Percentiles rank a stretch among this genome's conserved stretches.
phyloP scores from a whole-genome alignment of 768 basidiomycete species.

The Myochromella boudieri region DNA sequence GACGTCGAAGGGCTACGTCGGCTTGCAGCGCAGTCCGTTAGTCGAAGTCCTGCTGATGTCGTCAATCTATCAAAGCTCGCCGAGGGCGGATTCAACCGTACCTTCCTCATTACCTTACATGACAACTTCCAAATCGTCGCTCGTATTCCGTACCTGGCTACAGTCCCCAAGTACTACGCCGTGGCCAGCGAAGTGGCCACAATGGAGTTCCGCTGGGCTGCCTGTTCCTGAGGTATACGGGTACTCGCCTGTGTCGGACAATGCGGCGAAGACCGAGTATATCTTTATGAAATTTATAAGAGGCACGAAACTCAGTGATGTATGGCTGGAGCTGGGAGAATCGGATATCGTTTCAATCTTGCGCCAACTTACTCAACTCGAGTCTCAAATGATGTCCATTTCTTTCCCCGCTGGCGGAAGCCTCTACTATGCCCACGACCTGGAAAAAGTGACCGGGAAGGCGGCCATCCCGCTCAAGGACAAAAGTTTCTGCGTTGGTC shows the following conservation, averaged over 20 bases:
- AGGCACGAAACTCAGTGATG: constrained; percentile 40
- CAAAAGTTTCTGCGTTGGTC: constrained; percentile 45
- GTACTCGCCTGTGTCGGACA: constrained; percentile 40
- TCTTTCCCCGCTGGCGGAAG: constrained; percentile 51
- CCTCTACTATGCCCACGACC: constrained; percentile 46
- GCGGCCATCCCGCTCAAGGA: constrained; percentile 36
- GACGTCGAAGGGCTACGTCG: constrained; percentile 33
- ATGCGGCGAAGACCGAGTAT: constrained; percentile 41
- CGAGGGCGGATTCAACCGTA: constrained; percentile 44
- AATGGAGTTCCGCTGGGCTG: constrained; percentile 33
- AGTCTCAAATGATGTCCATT: constrained; percentile 46
- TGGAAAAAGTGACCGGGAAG: constrained; percentile 36
- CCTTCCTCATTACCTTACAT: constrained; percentile 38
- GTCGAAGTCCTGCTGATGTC: constrained; percentile 36
- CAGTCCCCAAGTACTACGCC: constrained; percentile 34
- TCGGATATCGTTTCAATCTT: constrained; percentile 38
- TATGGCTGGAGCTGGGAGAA: constrained; percentile 38
- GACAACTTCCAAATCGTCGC: constrained; percentile 37
- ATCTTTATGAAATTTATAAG: constrained; percentile 45
- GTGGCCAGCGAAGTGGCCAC: constrained; percentile 49
- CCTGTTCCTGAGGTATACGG: constrained; percentile 42
- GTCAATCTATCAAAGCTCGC: constrained; percentile 38
- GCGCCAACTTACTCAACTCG: constrained; percentile 46
- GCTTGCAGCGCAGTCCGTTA: constrained; percentile 45
- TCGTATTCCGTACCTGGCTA: constrained; percentile 38